Percentiles rank a stretch among this genome's conserved stretches.
These are phyloP conservation scores for Chamaenerion angustifolium DNA, from an alignment of 345 rosid species.

Conservation along the genomic window DNA sequence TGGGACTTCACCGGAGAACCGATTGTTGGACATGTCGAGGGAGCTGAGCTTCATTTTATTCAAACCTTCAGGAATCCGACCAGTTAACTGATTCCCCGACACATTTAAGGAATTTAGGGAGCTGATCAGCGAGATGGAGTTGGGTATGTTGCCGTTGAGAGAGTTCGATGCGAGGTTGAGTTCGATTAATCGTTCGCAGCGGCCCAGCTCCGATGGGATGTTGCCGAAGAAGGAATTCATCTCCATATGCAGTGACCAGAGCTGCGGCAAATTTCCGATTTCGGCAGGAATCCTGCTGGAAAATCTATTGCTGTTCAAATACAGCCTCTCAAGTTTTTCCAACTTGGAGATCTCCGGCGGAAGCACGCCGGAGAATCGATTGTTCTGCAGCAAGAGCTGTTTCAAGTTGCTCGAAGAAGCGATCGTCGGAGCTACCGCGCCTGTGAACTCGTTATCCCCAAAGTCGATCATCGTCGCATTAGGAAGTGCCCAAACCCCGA, in stretches of 20 bases:
- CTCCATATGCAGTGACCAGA: conserved; percentile 59
- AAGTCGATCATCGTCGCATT: conserved; percentile 48
- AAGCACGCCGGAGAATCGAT: conserved; percentile 52
- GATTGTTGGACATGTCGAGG: conserved; percentile 60
- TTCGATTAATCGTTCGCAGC: conserved; percentile 53
- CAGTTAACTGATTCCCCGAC: conserved; percentile 51
- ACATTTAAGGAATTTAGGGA: conserved; percentile 67
- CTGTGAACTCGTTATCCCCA: conserved; percentile 51
- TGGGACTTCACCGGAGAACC: conserved; percentile 50
- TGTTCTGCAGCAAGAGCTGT: conserved; percentile 45
- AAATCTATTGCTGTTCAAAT: conserved; percentile 41
- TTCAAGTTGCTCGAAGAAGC: conserved; percentile 30
- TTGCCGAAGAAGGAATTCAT: conserved; percentile 43
- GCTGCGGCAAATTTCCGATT: conserved; percentile 37
- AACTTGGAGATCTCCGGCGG: conserved; percentile 49
- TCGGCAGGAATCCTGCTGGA: conserved; percentile 50
- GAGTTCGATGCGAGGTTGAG: conserved; percentile 62
- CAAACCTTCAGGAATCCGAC: conserved; percentile 40
- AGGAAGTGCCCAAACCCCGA: conserved; percentile 61
- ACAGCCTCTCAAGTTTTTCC: conserved; percentile 36
- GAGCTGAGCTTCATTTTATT: conserved; percentile 57
- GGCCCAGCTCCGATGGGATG: conserved; percentile 39
- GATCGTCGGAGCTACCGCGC: conserved; percentile 36
- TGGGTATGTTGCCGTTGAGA: conserved; percentile 43
- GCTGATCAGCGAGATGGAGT: conserved; percentile 23